phyloP scores from a whole-genome alignment of 108 stramenopile species.

The Aurantiochytrium sp. region DNA sequence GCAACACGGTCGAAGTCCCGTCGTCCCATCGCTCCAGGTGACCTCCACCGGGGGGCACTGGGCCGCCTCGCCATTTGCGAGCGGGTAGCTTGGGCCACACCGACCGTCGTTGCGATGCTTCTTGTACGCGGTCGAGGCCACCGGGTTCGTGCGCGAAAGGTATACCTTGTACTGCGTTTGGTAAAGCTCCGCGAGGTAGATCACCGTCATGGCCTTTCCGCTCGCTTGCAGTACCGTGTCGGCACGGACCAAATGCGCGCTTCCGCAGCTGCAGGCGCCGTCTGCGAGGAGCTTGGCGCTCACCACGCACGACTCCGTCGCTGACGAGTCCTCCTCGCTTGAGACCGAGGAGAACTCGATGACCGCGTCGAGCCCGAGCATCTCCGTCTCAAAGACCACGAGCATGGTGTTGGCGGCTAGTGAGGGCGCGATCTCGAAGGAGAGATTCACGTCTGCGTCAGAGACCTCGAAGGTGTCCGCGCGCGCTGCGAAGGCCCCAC shows the following conservation, averaged over 20 bases:
- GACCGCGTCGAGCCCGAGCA: neutral
- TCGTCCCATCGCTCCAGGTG: neutral
- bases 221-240: neutral
- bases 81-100: neutral
- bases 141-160: neutral
- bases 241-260: neutral
- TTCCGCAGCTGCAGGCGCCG: neutral
- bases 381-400: neutral
- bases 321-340: neutral
- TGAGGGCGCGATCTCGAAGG: neutral
- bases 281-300: neutral
- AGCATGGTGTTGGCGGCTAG: neutral
- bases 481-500: neutral
- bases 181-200: neutral
- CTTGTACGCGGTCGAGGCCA: neutral
- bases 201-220: neutral
- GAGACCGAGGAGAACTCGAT: neutral
- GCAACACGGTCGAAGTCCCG: neutral
- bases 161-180: neutral
- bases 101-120: constrained; percentile 22
- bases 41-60: neutral
- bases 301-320: neutral
- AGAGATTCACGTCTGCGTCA: neutral
- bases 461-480: neutral
- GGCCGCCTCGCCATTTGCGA: neutral